phyloP scores from a whole-genome alignment of 768 basidiomycete genomes.

The Xerocomellus chrysenteron region DNA sequence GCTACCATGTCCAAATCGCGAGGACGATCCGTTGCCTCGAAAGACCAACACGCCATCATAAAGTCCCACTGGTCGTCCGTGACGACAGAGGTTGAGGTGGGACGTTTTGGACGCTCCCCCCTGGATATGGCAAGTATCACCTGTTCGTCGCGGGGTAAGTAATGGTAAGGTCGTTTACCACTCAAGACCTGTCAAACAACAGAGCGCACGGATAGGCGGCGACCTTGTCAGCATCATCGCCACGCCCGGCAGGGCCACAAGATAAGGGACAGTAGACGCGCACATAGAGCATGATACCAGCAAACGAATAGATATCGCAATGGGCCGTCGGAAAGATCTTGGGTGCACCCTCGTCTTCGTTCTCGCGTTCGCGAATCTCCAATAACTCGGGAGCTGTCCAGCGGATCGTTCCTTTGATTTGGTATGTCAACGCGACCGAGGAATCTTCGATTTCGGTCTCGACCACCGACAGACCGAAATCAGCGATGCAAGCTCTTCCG shows the following conservation, averaged over 20 bases:
- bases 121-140: conserved; percentile 20
- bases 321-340: conserved; percentile 16
- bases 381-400: conserved; percentile 49
- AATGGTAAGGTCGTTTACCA: conserved; percentile 23
- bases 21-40: conserved; percentile 33
- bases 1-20: conserved; percentile 25
- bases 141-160: conserved; percentile 16
- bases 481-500: conserved; percentile 42
- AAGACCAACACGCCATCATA: conserved; percentile 28
- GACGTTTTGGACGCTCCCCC: conserved; percentile 14
- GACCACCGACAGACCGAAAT: conserved; percentile 48
- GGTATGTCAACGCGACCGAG: conserved; percentile 33
- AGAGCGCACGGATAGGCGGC: background rate
- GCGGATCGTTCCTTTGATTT: conserved; percentile 40
- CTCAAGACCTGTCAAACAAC: conserved; percentile 17
- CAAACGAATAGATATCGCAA: conserved; percentile 41
- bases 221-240: background rate
- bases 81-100: conserved; percentile 1
- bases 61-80: conserved; percentile 24
- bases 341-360: background rate
- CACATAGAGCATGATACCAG: conserved; percentile 25
- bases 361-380: background rate
- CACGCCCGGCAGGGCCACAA: background rate
- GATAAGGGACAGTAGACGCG: background rate
- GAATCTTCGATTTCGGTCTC: conserved; percentile 34